These are phyloP conservation scores for Coleophoma crateriformis DNA, from an alignment of 2,329 filamentous ascomycete genomes.

Conservation along the genomic window DNA sequence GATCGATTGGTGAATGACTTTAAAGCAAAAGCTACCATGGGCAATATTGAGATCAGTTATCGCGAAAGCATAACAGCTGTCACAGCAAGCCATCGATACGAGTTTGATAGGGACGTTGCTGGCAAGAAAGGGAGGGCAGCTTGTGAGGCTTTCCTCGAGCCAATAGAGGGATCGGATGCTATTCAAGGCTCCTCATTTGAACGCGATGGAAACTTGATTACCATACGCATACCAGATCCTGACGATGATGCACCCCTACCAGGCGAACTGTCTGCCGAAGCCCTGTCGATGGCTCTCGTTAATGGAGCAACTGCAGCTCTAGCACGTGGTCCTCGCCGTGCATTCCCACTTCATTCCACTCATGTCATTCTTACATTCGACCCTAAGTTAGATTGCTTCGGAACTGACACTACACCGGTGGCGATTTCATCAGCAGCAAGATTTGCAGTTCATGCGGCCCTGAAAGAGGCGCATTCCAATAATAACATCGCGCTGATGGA, in stretches of 20 bases:
- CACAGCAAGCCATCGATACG: slow-evolving; percentile 50
- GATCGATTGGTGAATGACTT: slow-evolving; percentile 85
- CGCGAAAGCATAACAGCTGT: slow-evolving; percentile 68
- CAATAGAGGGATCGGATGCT: slow-evolving; percentile 40
- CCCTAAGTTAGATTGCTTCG: slow-evolving; percentile 57
- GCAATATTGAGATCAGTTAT: slow-evolving; percentile 91
- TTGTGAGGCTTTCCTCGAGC: slow-evolving; percentile 64
- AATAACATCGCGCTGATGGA: slow-evolving; percentile 69
- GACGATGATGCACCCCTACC: slow-evolving; percentile 38
- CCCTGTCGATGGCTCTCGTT: slow-evolving; percentile 51
- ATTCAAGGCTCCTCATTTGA: slow-evolving; percentile 37
- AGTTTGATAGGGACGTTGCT: slow-evolving; percentile 75
- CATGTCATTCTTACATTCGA: slow-evolving; percentile 67
- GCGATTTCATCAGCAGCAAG: slow-evolving; percentile 63
- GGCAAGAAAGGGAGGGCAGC: slow-evolving; percentile 74
- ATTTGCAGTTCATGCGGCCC: slow-evolving; percentile 62
- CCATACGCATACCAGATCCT: slow-evolving; percentile 43
- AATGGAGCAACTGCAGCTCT: slow-evolving; percentile 81
- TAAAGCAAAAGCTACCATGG: slow-evolving; percentile 80
- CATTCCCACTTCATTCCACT: slow-evolving; percentile 74
- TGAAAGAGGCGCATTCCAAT: slow-evolving; percentile 54
- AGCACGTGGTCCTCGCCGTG: slow-evolving; percentile 75
- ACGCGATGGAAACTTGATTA: slow-evolving; percentile 67
- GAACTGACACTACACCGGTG: slow-evolving; percentile 59
- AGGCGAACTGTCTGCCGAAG: slow-evolving; percentile 42